Conservation (phyloP, 257 asterid genomes). For the Gentiana straminea region DNA sequence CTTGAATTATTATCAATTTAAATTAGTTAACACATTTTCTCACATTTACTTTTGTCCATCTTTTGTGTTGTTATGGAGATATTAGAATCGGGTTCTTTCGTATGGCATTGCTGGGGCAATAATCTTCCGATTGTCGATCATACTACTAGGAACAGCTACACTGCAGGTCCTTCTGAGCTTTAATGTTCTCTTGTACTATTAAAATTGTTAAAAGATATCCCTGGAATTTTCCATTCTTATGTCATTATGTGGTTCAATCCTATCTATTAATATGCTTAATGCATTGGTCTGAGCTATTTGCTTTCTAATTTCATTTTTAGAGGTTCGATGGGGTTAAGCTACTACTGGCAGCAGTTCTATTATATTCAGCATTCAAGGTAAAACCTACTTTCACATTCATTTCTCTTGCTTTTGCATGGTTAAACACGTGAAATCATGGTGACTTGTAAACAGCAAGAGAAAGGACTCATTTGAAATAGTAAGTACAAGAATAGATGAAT, state of each 20-base stretch:
- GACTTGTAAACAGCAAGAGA: too few relatives aligned
- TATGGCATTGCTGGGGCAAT: constrained; percentile 97
- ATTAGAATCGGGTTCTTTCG: constrained; percentile 78
- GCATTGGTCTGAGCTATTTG: constrained; percentile 11
- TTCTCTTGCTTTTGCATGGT: too few relatives aligned
- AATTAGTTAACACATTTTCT: neutral
- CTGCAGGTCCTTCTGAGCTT: constrained; percentile 59
- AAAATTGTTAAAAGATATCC: too few relatives aligned
- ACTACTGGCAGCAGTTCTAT: constrained; percentile 61
- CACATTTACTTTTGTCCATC: constrained; percentile 4
- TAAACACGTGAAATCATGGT: too few relatives aligned
- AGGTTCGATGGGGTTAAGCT: constrained; percentile 75
- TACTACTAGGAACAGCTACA: constrained; percentile 93
- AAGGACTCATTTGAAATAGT: too few relatives aligned
- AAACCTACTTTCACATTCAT: constrained; percentile 14
- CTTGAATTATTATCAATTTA: constrained; percentile 10
- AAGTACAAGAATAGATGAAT: too few relatives aligned
- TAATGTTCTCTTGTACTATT: neutral
- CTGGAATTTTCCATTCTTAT: neutral
- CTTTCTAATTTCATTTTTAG: constrained; percentile 27
- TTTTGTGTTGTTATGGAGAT: constrained; percentile 12
- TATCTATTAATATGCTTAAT: constrained; percentile 2
- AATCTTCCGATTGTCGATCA: constrained; percentile 65
- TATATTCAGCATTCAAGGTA: constrained; percentile 93
- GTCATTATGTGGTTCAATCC: neutral